Conservation (phyloP, 352 stramenopile species). For the Albugo laibachii region DNA sequence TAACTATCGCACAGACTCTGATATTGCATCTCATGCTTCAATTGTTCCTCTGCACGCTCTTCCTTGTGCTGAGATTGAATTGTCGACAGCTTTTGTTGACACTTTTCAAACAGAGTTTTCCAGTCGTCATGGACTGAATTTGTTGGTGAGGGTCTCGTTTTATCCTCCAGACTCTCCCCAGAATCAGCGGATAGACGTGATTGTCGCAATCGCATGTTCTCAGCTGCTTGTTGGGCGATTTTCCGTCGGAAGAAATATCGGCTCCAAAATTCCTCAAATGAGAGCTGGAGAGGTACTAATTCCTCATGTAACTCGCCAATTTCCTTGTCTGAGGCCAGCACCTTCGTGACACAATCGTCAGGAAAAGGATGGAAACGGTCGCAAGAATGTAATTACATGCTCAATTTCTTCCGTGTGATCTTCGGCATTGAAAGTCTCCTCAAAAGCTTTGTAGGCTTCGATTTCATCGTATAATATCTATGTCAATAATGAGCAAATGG, state of each 20-base stretch:
- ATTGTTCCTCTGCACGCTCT: slow-evolving; percentile 19
- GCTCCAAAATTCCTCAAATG: slow-evolving; percentile 70
- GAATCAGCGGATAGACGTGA: too few species aligned
- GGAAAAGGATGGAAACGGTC: background rate
- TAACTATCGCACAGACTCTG: slow-evolving; percentile 47
- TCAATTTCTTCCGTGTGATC: slow-evolving; percentile 55
- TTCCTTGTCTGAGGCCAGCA: slow-evolving; percentile 14
- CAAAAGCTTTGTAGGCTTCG: slow-evolving; percentile 45
- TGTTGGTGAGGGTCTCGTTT: too few species aligned
- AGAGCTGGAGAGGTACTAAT: slow-evolving; percentile 53
- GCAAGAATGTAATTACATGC: slow-evolving; percentile 6
- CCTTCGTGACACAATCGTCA: background rate
- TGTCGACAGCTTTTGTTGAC: slow-evolving; percentile 10
- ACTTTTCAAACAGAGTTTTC: too few species aligned
- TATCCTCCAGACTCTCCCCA: too few species aligned
- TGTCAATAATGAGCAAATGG: background rate
- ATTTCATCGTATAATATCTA: slow-evolving; percentile 66
- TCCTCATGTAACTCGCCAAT: slow-evolving; percentile 36
- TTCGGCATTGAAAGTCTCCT: slow-evolving; percentile 33
- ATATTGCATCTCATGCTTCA: slow-evolving; percentile 34
- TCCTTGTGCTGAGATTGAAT: slow-evolving; percentile 20
- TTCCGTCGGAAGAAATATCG: slow-evolving; percentile 13
- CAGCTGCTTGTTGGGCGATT: background rate
- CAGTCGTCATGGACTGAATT: too few species aligned
- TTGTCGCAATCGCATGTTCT: background rate